Percentiles rank a stretch among this genome's conserved stretches.
Conservation (phyloP, 495 filamentous ascomycete species). For the Recurvomyces mirabilis region DNA sequence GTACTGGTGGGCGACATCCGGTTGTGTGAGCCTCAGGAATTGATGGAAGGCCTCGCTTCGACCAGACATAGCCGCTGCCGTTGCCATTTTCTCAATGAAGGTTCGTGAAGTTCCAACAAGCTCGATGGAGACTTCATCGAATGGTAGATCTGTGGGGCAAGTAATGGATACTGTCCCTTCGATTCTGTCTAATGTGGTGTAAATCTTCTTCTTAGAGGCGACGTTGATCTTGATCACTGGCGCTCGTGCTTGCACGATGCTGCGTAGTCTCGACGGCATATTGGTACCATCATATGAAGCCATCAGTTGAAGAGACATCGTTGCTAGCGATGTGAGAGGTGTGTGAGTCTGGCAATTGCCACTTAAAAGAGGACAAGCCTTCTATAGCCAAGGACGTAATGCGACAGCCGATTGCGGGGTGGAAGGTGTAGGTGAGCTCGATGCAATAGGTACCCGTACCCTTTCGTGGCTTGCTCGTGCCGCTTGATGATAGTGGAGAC, state of each 20-base stretch:
- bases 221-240: slow-evolving; percentile 20
- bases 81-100: slow-evolving; percentile 40
- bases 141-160: slow-evolving; percentile 52
- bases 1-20: slow-evolving; percentile 55
- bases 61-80: slow-evolving; percentile 36
- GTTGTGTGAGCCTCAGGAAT: slow-evolving; percentile 77
- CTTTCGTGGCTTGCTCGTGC: no score
- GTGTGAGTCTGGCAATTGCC: no score
- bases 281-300: no score
- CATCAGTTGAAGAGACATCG: no score
- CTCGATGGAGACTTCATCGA: slow-evolving; percentile 71
- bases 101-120: slow-evolving; percentile 58
- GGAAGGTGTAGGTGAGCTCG: no score
- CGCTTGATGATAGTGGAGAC: no score
- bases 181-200: slow-evolving; percentile 50
- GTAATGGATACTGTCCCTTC: slow-evolving; percentile 50
- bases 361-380: no score
- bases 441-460: no score
- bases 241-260: slow-evolving; percentile 9
- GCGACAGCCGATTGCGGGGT: no score
- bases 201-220: slow-evolving; percentile 27
- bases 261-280: slow-evolving; percentile 17
- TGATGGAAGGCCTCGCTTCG: slow-evolving; percentile 44
- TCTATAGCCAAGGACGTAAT: no score
- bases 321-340: no score